These are phyloP conservation scores for Orbilia blumenaviensis DNA, from an alignment of 2,329 filamentous ascomycete genomes.

Conservation along the genomic window DNA sequence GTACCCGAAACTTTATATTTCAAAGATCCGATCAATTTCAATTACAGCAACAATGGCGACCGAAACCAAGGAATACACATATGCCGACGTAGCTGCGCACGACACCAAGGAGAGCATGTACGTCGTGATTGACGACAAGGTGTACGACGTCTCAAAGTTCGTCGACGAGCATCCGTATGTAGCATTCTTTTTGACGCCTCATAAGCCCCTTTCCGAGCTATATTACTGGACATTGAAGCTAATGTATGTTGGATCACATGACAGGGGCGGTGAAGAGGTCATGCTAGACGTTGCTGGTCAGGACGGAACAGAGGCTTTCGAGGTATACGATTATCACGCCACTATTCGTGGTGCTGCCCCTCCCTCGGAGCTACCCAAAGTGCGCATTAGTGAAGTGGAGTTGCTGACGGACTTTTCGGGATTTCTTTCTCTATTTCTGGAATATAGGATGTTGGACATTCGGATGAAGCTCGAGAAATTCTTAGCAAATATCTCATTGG, in stretches of 20 bases:
- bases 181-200: conserved; percentile 59
- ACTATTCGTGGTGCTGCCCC: neutral
- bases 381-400: neutral
- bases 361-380: neutral
- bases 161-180: conserved; percentile 91
- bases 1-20: neutral
- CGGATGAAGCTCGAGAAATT: conserved; percentile 96
- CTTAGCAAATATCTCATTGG: conserved; percentile 80
- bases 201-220: conserved; percentile 1
- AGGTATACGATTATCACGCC: conserved; percentile 61
- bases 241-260: conserved; percentile 37
- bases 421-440: neutral
- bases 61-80: conserved; percentile 69
- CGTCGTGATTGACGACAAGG: conserved; percentile 92
- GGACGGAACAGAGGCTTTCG: conserved; percentile 96
- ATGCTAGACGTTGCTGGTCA: conserved; percentile 94
- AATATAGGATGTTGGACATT: conserved; percentile 86
- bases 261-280: conserved; percentile 96
- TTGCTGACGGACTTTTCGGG: conserved; percentile 8
- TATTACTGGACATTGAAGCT: conserved; percentile 35
- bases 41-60: conserved; percentile 34
- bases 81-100: conserved; percentile 82
- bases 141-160: conserved; percentile 90
- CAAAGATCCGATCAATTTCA: neutral
- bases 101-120: conserved; percentile 84